Conservation (phyloP, 2,329 filamentous ascomycete genomes). For the Aspergillus nomiae region DNA sequence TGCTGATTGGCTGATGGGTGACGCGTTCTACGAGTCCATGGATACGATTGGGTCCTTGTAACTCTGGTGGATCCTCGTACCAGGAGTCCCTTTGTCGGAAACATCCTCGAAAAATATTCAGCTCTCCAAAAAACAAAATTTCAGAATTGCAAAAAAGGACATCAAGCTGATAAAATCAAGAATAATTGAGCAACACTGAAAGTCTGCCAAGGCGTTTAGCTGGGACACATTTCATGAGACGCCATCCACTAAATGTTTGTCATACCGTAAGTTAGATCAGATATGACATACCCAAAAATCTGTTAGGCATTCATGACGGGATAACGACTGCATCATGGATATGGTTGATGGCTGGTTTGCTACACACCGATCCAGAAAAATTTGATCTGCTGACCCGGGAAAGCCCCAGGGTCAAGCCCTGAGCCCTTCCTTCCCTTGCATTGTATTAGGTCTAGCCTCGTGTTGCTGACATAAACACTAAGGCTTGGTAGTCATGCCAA, state of each 20-base stretch:
- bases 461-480: conserved; percentile 21
- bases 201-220: background rate
- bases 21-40: conserved; percentile 24
- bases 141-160: too few relatives aligned
- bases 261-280: conserved; percentile 19
- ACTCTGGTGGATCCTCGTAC: conserved; percentile 24
- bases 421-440: conserved; percentile 30
- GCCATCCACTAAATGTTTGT: conserved; percentile 14
- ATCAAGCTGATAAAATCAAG: too few relatives aligned
- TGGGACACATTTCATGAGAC: background rate
- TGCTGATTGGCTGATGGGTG: conserved; percentile 33
- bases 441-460: conserved; percentile 25
- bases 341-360: conserved; percentile 10
- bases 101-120: conserved; percentile 16
- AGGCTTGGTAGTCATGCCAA: background rate
- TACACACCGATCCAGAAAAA: conserved; percentile 17
- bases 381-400: conserved; percentile 22
- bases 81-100: conserved; percentile 26
- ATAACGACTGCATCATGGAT: conserved; percentile 9
- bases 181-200: conserved; percentile 2
- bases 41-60: conserved; percentile 26
- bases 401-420: conserved; percentile 32
- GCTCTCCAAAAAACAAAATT: conserved; percentile 7
- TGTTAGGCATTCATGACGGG: conserved; percentile 25
- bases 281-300: conserved; percentile 25